Conservation (phyloP, 1,139 yeast genomes). For the Yamadazyma atlantica region DNA sequence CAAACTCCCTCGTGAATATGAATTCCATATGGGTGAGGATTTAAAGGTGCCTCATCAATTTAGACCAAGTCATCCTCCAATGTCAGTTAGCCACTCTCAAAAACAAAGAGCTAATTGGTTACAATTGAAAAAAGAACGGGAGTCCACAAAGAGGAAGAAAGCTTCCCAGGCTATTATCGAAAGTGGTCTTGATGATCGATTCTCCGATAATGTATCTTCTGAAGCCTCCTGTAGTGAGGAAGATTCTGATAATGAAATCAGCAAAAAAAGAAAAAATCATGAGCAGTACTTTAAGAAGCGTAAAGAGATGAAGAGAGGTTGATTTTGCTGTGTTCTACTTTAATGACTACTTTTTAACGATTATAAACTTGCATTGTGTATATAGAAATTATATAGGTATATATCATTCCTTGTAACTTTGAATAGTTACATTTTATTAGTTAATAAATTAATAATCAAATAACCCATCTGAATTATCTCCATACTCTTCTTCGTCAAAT, state of each 20-base stretch:
- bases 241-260: constrained; percentile 3
- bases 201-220: not conserved
- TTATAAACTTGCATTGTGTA: constrained; percentile 1
- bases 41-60: constrained; percentile 37
- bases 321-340: not conserved
- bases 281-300: constrained; percentile 4
- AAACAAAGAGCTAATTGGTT: constrained; percentile 16
- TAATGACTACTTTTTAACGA: constrained; percentile 1
- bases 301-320: constrained; percentile 7
- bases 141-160: constrained; percentile 8
- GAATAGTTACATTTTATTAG: too few species aligned
- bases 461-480: constrained; percentile 49
- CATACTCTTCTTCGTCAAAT: constrained; percentile 44
- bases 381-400: not conserved
- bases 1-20: constrained; percentile 24
- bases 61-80: constrained; percentile 46
- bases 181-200: not conserved
- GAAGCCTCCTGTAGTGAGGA: not conserved
- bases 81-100: constrained; percentile 36
- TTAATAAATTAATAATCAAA: constrained; percentile 32
- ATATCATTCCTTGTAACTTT: constrained; percentile 1
- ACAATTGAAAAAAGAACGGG: constrained; percentile 10
- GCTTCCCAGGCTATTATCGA: not conserved
- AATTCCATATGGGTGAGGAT: constrained; percentile 35
- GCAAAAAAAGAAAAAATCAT: constrained; percentile 6